phyloP scores from a whole-genome alignment of 345 rosid genomes.

The Euphorbia lathyris region DNA sequence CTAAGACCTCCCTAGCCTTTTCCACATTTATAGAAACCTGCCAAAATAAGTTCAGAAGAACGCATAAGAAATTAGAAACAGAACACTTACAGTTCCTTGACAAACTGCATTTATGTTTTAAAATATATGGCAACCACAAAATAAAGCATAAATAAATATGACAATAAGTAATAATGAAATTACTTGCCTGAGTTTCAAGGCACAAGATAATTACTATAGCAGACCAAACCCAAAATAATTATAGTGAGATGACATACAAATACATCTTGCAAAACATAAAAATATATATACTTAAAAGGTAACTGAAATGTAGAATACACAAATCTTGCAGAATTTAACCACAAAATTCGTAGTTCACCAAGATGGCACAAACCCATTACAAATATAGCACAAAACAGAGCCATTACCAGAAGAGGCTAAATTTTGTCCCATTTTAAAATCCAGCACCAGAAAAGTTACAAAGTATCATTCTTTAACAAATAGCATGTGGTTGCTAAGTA shows the following conservation, averaged over 20 bases:
- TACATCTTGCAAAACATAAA: background rate
- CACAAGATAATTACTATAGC: background rate
- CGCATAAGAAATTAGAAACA: background rate
- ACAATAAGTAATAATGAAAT: background rate
- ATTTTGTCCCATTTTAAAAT: no score
- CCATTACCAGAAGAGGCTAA: no score
- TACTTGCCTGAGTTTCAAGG: background rate
- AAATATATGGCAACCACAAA: background rate
- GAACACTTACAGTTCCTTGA: background rate
- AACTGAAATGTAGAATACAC: background rate
- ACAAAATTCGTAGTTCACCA: background rate
- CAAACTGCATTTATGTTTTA: background rate
- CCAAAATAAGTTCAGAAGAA: conserved; percentile 11
- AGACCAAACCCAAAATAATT: background rate
- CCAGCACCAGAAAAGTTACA: no score
- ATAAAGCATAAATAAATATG: background rate
- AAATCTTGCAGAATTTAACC: background rate
- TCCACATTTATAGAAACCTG: conserved; percentile 69
- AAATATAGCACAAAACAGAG: background rate
- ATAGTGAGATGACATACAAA: background rate
- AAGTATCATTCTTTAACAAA: background rate
- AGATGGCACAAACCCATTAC: background rate
- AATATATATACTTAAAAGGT: background rate
- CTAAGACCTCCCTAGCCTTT: conserved; percentile 71
- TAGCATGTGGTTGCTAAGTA: background rate